Evolutionary conservation across 352 stramenopile genomes (phyloP).

Genomic region (Aphanomyces cochlioides): DNA sequence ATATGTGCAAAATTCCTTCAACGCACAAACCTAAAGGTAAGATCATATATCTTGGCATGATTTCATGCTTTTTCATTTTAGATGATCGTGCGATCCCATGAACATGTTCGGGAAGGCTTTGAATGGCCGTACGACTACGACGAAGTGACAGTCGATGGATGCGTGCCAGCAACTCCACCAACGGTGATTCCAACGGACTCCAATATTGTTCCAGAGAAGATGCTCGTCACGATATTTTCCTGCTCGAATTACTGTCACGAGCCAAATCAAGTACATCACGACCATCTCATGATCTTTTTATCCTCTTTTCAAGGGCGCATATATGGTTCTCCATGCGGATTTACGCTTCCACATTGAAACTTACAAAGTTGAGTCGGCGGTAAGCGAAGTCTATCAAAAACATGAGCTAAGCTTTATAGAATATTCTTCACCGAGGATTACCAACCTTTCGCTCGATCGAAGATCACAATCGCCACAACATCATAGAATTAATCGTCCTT

Average conservation of each 20-base stretch:
- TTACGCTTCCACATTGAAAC: background rate
- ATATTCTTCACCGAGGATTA: background rate
- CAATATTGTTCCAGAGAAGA: background rate
- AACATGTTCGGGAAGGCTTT: conserved; percentile 26
- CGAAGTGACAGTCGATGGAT: background rate
- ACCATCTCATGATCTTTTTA: background rate
- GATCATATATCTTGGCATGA: background rate
- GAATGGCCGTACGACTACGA: conserved; percentile 13
- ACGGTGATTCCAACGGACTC: background rate
- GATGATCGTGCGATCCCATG: conserved; percentile 30
- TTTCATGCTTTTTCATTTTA: background rate
- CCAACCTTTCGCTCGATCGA: conserved; percentile 27
- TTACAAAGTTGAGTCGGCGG: background rate
- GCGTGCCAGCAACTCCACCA: background rate
- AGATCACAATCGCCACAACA: conserved; percentile 25
- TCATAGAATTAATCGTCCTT: conserved; percentile 17
- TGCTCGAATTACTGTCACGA: conserved; percentile 31
- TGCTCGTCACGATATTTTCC: conserved; percentile 34
- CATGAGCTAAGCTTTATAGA: too few species aligned
- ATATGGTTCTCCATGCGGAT: background rate
- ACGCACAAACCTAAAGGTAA: conserved; percentile 14
- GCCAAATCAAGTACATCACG: conserved; percentile 5
- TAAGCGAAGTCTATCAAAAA: background rate
- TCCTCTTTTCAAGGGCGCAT: background rate
- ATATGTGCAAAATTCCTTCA: background rate